A percentile compares a stretch with the other conserved stretches of the same genome.
phyloP scores from a whole-genome alignment of 768 basidiomycete genomes.

The Lentinula aciculospora region DNA sequence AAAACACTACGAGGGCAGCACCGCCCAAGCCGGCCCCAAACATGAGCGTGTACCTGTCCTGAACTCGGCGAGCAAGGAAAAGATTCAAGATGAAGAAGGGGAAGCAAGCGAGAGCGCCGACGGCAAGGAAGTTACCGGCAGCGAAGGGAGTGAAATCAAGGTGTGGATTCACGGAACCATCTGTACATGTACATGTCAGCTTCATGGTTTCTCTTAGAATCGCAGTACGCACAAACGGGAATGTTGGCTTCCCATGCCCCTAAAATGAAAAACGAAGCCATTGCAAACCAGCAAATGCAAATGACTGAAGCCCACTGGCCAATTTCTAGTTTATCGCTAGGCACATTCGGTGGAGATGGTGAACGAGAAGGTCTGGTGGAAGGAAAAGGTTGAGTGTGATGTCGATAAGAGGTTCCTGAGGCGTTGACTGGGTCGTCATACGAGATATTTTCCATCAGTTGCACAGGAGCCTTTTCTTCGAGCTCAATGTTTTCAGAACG shows the following conservation, averaged over 20 bases:
- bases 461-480: not conserved
- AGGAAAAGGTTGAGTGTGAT: slow-evolving; percentile 1
- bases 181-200: not conserved
- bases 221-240: slow-evolving; percentile 40
- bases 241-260: slow-evolving; percentile 68
- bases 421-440: not conserved
- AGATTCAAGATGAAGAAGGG: slow-evolving; percentile 65
- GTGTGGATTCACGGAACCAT: not conserved
- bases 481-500: not conserved
- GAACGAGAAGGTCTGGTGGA: slow-evolving; percentile 8
- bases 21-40: slow-evolving; percentile 46
- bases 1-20: slow-evolving; percentile 45
- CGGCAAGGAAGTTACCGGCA: slow-evolving; percentile 66
- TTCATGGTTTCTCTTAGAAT: not conserved
- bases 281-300: slow-evolving; percentile 68
- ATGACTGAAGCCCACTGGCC: slow-evolving; percentile 47
- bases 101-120: slow-evolving; percentile 56
- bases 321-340: slow-evolving; percentile 11
- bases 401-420: slow-evolving; percentile 1
- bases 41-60: slow-evolving; percentile 56
- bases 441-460: not conserved
- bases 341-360: not conserved
- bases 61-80: slow-evolving; percentile 47
- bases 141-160: slow-evolving; percentile 42
- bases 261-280: slow-evolving; percentile 67